Evolutionary conservation across 1,284 basidiomycete genomes (phyloP), one percentile per base, ranked within the genome.

Genomic region (Naganishia liquefaciens): DNA sequence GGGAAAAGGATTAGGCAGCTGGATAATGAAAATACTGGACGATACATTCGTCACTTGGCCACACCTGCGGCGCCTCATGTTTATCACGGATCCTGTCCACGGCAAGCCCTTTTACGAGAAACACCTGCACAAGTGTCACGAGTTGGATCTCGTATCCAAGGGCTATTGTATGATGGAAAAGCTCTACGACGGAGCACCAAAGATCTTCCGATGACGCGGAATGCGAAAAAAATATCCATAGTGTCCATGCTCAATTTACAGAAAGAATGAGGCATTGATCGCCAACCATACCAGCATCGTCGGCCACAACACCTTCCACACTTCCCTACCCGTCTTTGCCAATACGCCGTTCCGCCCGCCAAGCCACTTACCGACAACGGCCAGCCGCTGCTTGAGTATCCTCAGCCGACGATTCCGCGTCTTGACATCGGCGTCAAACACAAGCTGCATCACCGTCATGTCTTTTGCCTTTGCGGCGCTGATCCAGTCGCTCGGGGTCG

Each of bases 391-490:
- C 23, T 68, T 58, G 11, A 63, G 37, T 11, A 61, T 65, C 51
- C 63, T 62, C 86, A 78, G 89, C 86, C 71, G 77, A 74, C 73
- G 68, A 67, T 65, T 37, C 57, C 62, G 55, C 33, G 43, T 53
- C 11, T 37, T 42, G 25, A 54, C 62, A 3, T 60, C 64, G 53
- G 47, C 30, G 28, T 71, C 73, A 21, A 70, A 69, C 54, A 74
- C 69, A 11, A 73, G 68, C 40, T 70, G 71, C 46, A 74, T 64
- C 15, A 77, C 69, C 7, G 70, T 68, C 66, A 71, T 73, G 49
- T 78, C 76, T 69, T 75, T 77, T 19, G 73, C 73, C 46, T 70
- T 73, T 5, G 74, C 75, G 2, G 73, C 75, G 6, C 73, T 55
- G 5, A 70, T 66, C 75, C 76, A 77, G 60, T 78, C 77, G 7